phyloP scores from a whole-genome alignment of 2,329 filamentous ascomycete species.

The Paracoccidioides brasiliensis region DNA sequence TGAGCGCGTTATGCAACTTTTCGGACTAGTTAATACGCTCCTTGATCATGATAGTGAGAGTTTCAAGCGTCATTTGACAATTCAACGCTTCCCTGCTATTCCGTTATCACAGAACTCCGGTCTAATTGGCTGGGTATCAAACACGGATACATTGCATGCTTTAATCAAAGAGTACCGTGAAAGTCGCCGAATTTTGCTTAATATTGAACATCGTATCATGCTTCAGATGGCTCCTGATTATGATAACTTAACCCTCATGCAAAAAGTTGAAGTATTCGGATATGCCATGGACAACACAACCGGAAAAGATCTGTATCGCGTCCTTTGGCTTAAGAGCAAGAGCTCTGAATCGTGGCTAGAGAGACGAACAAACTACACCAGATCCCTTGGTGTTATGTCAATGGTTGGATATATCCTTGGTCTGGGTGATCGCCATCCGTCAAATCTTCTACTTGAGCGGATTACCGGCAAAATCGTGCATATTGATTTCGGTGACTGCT shows the following conservation, averaged over 20 bases:
- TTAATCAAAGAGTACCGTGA: conserved; percentile 96
- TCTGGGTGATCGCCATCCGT: conserved; percentile 89
- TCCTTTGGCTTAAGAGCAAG: conserved; percentile 98
- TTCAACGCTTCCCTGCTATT: conserved; percentile 92
- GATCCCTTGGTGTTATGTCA: conserved; percentile 97
- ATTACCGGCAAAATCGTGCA: conserved; percentile 95
- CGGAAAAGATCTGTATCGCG: conserved; percentile 92
- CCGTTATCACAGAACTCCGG: conserved; percentile 93
- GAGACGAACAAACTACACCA: conserved; percentile 94
- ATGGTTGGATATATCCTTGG: conserved; percentile 99
- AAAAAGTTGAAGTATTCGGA: conserved; percentile 98
- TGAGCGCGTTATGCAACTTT: conserved; percentile 98
- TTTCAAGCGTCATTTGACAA: conserved; percentile 92
- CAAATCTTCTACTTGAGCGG: conserved; percentile 92
- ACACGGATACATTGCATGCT: conserved; percentile 93
- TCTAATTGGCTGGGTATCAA: conserved; percentile 89
- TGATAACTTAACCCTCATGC: conserved; percentile 96
- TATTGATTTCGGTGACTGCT: conserved; percentile 98
- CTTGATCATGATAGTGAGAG: conserved; percentile 88
- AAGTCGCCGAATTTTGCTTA: conserved; percentile 90
- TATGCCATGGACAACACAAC: conserved; percentile 99
- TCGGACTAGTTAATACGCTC: conserved; percentile 92
- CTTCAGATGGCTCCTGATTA: conserved; percentile 99
- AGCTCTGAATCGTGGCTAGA: conserved; percentile 97
- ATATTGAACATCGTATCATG: conserved; percentile 99